Base-by-base conservation (phyloP, 345 rosid genomes). In the Arabis alpina region DNA sequence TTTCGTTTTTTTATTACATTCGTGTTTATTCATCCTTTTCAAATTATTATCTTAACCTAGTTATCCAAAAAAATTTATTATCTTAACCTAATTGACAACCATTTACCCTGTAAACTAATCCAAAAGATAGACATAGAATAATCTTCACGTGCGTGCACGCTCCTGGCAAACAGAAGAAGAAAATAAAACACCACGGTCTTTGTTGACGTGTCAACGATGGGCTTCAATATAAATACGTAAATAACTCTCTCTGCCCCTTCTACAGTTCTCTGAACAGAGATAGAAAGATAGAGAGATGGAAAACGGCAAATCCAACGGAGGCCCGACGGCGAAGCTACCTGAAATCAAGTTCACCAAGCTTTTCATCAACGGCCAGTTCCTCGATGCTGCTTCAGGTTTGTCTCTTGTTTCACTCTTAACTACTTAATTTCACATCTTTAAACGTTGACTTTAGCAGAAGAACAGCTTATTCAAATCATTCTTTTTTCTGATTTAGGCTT, bases 351-450 rank as follows among this genome's bases (percentile, higher is more conserved):
- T 88, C 79, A 88, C 82, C 1, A 81, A 81, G 68, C 84, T 91
- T 47, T 91, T 85, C 82, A 82, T 91, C 68, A 85, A 84, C 66
- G 92, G 92, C 62, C 74, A 85, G 43, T 88, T 88, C 54, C 71
- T 82, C 1, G 94, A 86, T 64, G 74, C 94, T 24, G 16, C 77
- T 55, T 81, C 89, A 82, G 96, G 96, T 89, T 60, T 23, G 11
- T 43, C 5, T 2, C 10, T 11, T 15, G 10, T 24, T 7, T 25
- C 66, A 55, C 39, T 42, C 36, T 42, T 52, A 11, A 10, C 10
- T 15, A 11, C 53, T 54, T 27, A 8, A 51, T 44, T 54, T 25
- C 70, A 45, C 30, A 70, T 27, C 14, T 52, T 51, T 51, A 60
- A 36, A 32, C 70, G 65, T 48, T 63, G 74, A 63, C 66, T 15